Base-by-base conservation (phyloP, 1,139 yeast species). In the Hyphopichia khmerensis region DNA sequence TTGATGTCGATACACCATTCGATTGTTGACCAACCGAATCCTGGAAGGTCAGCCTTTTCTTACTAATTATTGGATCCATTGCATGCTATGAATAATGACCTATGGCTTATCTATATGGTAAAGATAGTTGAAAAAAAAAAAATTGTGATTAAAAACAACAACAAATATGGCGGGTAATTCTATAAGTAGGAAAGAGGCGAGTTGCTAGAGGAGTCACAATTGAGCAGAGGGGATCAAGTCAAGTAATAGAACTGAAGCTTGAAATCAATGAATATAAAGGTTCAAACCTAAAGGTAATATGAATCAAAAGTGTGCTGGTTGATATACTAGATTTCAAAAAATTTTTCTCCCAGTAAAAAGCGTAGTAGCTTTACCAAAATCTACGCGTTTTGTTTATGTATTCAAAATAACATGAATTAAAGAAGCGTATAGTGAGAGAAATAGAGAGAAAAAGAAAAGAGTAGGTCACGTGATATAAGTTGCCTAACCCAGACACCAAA, bases 21-120 rank as follows among this genome's bases (percentile, higher is more conserved):
- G 16, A 8, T n/a, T 4, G 16, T 4, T n/a, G 16, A 6, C 13
- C 26, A 11, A 33, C 16, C 9, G 14, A 3, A 3, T 27, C 39
- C 3, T 4, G 15, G 7, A 18, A 16, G 5, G 24, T 19, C 21
- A 14, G 30, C 31, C 40, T 37, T 21, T 37, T 37, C 19, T 34
- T 37, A 37, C 26, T 39, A 19, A 34, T 21, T 8, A 39, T 34
- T n/a, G 41, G 24, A 19, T 39, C 41, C 41, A 39, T 39, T 6
- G 29, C 36, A 34, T 32, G 34, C 7, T 32, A 32, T 18, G 17
- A 15, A 21, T n/a, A 21, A 21, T 21, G 24, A 21, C 8, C 8
- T 21, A 21, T 21, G n/a, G n/a, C n/a, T n/a, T n/a, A n/a, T n/a
- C n/a, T n/a, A n/a, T n/a, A n/a, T n/a, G n/a, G n/a, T n/a, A n/a